These are phyloP conservation scores for Myriosclerotinia scirpicola DNA, from an alignment of 2,329 filamentous ascomycete species.

Conservation along the genomic window DNA sequence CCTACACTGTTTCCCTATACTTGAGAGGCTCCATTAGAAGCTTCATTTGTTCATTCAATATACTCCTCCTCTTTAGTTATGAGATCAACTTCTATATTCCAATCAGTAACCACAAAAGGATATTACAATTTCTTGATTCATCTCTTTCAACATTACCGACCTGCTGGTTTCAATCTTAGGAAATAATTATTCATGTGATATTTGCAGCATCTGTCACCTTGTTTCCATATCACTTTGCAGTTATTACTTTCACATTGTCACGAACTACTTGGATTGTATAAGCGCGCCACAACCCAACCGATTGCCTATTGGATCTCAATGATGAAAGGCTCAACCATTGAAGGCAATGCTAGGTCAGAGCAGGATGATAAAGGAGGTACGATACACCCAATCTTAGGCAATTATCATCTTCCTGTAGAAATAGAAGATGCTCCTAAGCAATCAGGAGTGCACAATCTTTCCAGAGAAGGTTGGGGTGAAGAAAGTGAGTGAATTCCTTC, in stretches of 20 bases:
- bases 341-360: background rate
- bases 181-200: background rate
- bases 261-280: background rate
- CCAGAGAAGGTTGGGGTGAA: conserved; percentile 30
- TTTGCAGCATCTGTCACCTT: background rate
- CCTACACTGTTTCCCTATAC: background rate
- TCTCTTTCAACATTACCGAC: background rate
- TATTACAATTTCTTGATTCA: background rate
- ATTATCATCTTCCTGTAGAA: conserved; percentile 24
- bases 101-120: background rate
- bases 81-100: background rate
- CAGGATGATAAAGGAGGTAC: background rate
- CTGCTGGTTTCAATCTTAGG: background rate
- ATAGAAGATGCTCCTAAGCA: conserved; percentile 21
- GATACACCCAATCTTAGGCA: conserved; percentile 20
- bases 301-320: background rate
- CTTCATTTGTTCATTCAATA: background rate
- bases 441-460: conserved; percentile 27
- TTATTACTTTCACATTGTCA: background rate
- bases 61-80: background rate
- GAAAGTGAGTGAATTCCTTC: conserved; percentile 24
- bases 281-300: too few relatives aligned
- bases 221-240: background rate
- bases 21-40: background rate
- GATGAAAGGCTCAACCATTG: conserved; percentile 3